Conservation (phyloP, 495 filamentous ascomycete genomes). For the Penicillium manginii region DNA sequence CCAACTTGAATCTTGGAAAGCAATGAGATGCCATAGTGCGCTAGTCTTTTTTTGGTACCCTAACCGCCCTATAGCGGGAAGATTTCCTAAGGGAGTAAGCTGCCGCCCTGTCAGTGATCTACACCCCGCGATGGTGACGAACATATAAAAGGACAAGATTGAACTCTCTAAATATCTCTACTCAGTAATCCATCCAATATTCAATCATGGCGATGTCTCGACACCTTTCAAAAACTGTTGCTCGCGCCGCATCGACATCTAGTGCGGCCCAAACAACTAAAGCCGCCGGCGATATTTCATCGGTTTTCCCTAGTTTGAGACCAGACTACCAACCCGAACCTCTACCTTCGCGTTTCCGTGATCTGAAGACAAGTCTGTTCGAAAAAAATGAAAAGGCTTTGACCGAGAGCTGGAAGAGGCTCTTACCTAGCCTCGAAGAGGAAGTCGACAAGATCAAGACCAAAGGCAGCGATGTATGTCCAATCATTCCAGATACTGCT, state of each 20-base stretch:
- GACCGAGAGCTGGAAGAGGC: slow-evolving; percentile 67
- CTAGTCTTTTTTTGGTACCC: neutral
- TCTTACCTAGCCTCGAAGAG: slow-evolving; percentile 62
- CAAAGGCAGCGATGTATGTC: slow-evolving; percentile 54
- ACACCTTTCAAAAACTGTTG: slow-evolving; percentile 27
- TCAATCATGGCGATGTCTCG: slow-evolving; percentile 7
- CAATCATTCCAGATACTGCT: neutral
- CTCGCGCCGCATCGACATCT: slow-evolving; percentile 42
- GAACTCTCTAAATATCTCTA: neutral
- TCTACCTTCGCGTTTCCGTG: slow-evolving; percentile 71
- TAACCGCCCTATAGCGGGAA: slow-evolving; percentile 7
- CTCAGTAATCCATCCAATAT: neutral
- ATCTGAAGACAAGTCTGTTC: slow-evolving; percentile 72
- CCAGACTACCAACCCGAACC: slow-evolving; percentile 66
- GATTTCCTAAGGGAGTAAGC: slow-evolving; percentile 8
- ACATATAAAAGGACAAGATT: slow-evolving; percentile 8
- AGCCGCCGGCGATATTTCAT: slow-evolving; percentile 75
- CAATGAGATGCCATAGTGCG: neutral
- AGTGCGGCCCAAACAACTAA: slow-evolving; percentile 44
- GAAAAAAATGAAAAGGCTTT: slow-evolving; percentile 64
- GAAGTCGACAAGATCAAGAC: slow-evolving; percentile 49
- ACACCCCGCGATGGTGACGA: slow-evolving; percentile 12
- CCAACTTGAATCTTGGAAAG: neutral
- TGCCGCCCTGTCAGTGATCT: slow-evolving; percentile 3
- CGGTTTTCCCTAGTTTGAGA: slow-evolving; percentile 76